Base-by-base conservation (phyloP, 192 early-diverging fungal genomes). In the Rhizophagus sp. region DNA sequence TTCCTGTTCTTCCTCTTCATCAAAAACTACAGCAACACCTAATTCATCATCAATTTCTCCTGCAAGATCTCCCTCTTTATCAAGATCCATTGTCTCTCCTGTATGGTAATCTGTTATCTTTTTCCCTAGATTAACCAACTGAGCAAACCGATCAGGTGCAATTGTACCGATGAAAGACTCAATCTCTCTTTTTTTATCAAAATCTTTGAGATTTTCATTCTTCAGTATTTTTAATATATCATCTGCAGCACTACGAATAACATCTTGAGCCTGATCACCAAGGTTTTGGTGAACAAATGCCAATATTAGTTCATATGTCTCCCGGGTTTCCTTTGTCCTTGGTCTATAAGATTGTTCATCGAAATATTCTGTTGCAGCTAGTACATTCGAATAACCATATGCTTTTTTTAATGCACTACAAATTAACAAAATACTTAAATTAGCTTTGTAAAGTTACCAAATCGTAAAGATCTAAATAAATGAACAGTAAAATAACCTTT, bases 21-120 rank as follows among this genome's bases (percentile, higher is more conserved):
- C 97, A 85, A 99, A 97, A 1, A 97, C 94, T 19, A 99, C 97
- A 4, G 97, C 96, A 22, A 99, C 95, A 65, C 97, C 97, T 13
- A 93, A 83, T 80, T 96, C 94, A 62, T 98, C 96, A 62, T 97
- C 97, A 41, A 89, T 90, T 7, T 88, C 91, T 67, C 83, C 92
- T 8, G 82, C 87, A 10, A 78, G 57, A 36, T 85, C 88, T 27
- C 86, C 87, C 44, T 86, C 88, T 61, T 90, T 89, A 61, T 93
- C 95, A 5, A 85, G 88, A 36, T 83, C 88, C 80, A 85, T 83
- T 11, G 82, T 85, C 5, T 88, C 89, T n/a, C 80, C 89, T 4
- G 82, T 75, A 10, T 88, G 66, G 67, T 94, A 99, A 80, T 99
- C 98, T 6, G 97, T 98, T 68, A 99, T 95, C 76, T 96, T 94